Percentiles rank a stretch among this genome's conserved stretches.
Conservation (phyloP, 371 early-diverging fungal species). For the Saksenaea oblongispora region DNA sequence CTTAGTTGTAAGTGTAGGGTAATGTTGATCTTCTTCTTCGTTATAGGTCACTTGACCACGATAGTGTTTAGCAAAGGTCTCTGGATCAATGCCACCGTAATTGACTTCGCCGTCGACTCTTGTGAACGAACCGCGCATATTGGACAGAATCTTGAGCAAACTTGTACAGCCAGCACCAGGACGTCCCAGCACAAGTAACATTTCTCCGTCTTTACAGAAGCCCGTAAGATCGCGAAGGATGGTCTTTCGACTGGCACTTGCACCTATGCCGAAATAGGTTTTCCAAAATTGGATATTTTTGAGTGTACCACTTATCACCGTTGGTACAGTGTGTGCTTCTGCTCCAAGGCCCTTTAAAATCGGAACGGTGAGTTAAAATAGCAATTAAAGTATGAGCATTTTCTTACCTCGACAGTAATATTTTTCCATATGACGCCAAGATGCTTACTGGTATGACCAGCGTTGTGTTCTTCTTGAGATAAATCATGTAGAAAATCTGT, state of each 20-base stretch:
- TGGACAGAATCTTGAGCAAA: conserved; percentile 48
- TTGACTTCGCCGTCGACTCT: conserved; percentile 36
- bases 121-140: conserved; percentile 38
- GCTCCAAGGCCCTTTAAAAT: conserved; percentile 17
- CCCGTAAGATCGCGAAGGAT: conserved; percentile 42
- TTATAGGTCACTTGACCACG: conserved; percentile 51
- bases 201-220: conserved; percentile 50
- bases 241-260: conserved; percentile 4
- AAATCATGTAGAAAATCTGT: conserved; percentile 23
- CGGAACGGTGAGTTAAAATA: background rate
- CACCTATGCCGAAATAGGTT: conserved; percentile 10
- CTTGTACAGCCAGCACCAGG: conserved; percentile 58
- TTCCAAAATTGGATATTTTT: conserved; percentile 9
- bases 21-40: conserved; percentile 56
- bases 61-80: conserved; percentile 37
- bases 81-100: conserved; percentile 46
- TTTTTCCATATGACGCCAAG: conserved; percentile 42
- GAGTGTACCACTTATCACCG: conserved; percentile 6
- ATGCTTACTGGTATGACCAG: conserved; percentile 26
- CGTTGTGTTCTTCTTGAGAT: background rate
- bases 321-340: conserved; percentile 24
- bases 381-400: background rate
- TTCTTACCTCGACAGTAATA: conserved; percentile 32
- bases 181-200: conserved; percentile 56
- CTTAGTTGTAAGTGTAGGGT: conserved; percentile 42